Base-by-base conservation (phyloP, 176 grass and related monocot genomes). In the Carex myosuroides region DNA sequence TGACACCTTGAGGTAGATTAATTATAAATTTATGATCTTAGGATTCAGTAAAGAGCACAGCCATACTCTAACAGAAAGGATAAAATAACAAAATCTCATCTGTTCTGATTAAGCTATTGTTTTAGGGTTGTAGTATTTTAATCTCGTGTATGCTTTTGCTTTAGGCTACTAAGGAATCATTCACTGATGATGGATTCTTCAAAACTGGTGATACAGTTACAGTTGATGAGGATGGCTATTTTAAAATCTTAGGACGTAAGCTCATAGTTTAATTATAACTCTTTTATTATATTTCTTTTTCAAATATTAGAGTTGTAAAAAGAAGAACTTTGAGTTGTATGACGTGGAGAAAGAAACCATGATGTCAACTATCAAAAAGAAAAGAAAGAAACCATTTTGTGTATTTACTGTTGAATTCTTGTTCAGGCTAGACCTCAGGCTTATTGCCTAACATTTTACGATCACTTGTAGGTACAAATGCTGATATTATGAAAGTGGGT, bases 401-500 rank as follows among this genome's bases (percentile, higher is more conserved):
- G 1, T 75, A 46, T 55, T 53, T 46, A 41, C 50, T 77, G 21
- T 55, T 77, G 52, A 11, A 26, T 37, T 8, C 33, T 70, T 39
- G 57, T 71, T 71, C 46, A 48, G 32, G 66, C 66, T 53, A 77
- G 24, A 54, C 22, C 48, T 56, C 48, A 55, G 50, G 50, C 24
- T 77, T 44, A 12, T 81, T 81, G 55, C 58, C 35, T 66, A 66
- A 81, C 56, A 42, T 82, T 44, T 62, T 65, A 64, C 18, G 9
- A 46, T 65, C 39, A 14, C 22, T 26, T 85, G 79, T 87, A 98
- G 95, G 95, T 71, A 98, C 89, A 85, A 98, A 98, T 86, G 95
- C 95, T 69, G 95, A 95, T 81, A 98, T 98, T 66, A 98, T 98
- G 91, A 98, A 98, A 98, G 86, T 98, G 81, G 95, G 95, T 60